Evolutionary conservation across 2,329 filamentous ascomycete species (phyloP), one percentile per base, ranked within the genome.

Genomic region (Epichloe hybrida): DNA sequence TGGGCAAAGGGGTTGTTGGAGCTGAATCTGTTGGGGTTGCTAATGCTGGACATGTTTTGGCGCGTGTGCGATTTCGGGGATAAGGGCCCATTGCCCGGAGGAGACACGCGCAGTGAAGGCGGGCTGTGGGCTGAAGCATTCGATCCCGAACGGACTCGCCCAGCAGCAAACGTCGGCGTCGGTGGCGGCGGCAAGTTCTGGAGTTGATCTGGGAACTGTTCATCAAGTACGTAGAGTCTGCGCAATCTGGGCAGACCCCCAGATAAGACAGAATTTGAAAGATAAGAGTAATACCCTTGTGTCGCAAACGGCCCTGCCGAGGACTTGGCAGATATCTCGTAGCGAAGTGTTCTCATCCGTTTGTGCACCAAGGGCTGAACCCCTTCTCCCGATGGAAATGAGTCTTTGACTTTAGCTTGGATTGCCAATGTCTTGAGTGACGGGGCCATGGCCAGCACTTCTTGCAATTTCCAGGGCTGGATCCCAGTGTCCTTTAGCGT

Each of bases 201-300:
- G 5, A 96, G 78, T 11, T 83, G 76, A 57, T 95, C 88, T 2
- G 89, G 83, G 63, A 97, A 95, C 47, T 79, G 75, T 27, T 84
- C 79, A 60, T 96, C 89, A 48, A 88, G 84, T 17, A 96, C 91
- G 63, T 94, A 96, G 7, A 97, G 77, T 21, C 83, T 79, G 37
- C 76, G 76, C 8, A 97, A 74, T 37, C 76, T 78, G 1, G 89
- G 88, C 7, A 97, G 75, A 7, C 80, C 78, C 84, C 84, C 84
- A 15, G 81, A 77, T 53, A 93, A 79, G 35, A 97, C 78, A 0
- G 88, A 95, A n/a, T 79, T 79, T 27, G 88, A 83, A 20, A 97
- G 79, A 66, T 95, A 95, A 54, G 80, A 79, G 66, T 96, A 95
- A 69, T 95, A 94, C 17, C 76, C 76, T 9, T 72, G 66, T 0